phyloP scores from a whole-genome alignment of 1,284 basidiomycete species.

The Hemileia vastatrix region DNA sequence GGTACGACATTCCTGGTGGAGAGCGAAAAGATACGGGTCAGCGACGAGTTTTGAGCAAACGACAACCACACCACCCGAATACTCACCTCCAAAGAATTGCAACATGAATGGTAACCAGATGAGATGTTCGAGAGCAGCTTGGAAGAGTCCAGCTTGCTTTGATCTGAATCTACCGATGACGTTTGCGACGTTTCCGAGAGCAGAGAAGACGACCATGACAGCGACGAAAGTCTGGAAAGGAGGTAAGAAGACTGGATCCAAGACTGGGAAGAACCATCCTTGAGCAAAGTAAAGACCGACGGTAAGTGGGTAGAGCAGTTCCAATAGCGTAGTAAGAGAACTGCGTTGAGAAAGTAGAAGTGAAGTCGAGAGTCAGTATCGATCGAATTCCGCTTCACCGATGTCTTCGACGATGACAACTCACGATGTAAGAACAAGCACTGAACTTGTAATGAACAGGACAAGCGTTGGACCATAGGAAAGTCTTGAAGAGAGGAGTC shows the following conservation, averaged over 20 bases:
- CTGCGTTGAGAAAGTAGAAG: too few species aligned
- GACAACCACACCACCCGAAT: slow-evolving; percentile 28
- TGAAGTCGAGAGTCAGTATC: too few species aligned
- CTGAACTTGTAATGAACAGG: slow-evolving; percentile 73
- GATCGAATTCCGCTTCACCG: too few species aligned
- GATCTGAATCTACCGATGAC: slow-evolving; percentile 65
- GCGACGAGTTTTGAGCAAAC: slow-evolving; percentile 63
- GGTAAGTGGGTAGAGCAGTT: too few species aligned
- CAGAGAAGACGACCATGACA: slow-evolving; percentile 64
- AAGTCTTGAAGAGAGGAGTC: slow-evolving; percentile 46
- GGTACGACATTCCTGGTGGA: slow-evolving; percentile 63
- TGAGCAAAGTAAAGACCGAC: slow-evolving; percentile 57
- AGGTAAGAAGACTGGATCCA: too few species aligned
- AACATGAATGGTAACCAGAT: slow-evolving; percentile 71
- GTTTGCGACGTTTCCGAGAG: slow-evolving; percentile 60
- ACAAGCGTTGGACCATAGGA: slow-evolving; percentile 64
- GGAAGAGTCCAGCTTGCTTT: slow-evolving; percentile 54
- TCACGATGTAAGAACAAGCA: slow-evolving; percentile 62
- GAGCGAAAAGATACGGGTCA: too few species aligned
- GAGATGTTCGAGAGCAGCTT: slow-evolving; percentile 56
- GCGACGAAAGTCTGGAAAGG: slow-evolving; percentile 70
- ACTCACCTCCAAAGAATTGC: not conserved
- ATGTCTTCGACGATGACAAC: slow-evolving; percentile 5
- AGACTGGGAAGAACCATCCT: slow-evolving; percentile 64
- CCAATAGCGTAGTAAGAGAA: slow-evolving; percentile 77